phyloP scores from a whole-genome alignment of 73 alveolate genomes.

The Tetrahymena thermophila region DNA sequence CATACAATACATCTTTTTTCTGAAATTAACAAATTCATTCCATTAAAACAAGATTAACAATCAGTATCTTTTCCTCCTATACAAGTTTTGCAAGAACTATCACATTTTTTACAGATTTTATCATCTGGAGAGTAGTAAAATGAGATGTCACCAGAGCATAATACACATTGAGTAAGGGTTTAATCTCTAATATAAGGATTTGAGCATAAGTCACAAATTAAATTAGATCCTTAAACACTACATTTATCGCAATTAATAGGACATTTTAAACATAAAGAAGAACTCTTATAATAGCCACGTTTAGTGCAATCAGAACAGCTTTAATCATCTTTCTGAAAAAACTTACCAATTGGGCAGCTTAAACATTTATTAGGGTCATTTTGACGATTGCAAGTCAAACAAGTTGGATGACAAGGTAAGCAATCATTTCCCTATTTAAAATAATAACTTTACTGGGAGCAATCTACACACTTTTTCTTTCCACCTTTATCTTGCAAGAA shows the following conservation, averaged over 20 bases:
- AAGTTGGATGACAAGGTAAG: neutral
- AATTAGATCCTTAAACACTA: neutral
- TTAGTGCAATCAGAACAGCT: neutral
- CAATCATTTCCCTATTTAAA: neutral
- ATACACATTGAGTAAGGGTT: neutral
- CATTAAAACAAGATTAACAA: neutral
- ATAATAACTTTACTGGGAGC: neutral
- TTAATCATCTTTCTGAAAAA: neutral
- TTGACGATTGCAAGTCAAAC: neutral
- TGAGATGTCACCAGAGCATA: neutral
- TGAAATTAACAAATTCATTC: neutral
- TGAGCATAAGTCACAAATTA: neutral
- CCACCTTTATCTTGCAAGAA: neutral
- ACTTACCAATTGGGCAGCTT: neutral
- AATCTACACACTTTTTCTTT: neutral
- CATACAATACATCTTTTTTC: neutral
- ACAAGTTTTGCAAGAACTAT: neutral
- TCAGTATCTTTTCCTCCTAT: neutral
- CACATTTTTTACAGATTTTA: neutral
- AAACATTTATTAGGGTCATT: neutral
- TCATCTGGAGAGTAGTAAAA: neutral
- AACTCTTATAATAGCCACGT: neutral
- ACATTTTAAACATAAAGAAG: neutral
- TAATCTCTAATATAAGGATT: neutral
- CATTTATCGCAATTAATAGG: neutral